Base-by-base conservation (phyloP, 805 yeast genomes). In the Candida chilensis region DNA sequence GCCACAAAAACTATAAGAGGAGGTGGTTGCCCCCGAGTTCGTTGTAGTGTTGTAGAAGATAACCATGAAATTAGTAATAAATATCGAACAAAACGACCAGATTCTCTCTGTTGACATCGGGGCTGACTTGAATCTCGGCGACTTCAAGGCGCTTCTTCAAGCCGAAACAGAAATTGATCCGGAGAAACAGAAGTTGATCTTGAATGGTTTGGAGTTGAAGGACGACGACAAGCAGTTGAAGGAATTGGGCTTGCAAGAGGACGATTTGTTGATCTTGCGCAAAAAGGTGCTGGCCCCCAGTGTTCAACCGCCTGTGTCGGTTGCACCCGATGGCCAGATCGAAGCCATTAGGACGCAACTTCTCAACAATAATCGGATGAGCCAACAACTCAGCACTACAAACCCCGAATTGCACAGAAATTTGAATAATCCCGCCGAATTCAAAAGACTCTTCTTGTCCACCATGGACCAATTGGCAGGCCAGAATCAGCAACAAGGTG, bases 131-230 rank as follows among this genome's bases (percentile, higher is more conserved):
- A 48, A 74, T 0, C 48, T 86, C 7, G 60, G 50, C 10, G 95
- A 87, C 48, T 67, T 88, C 39, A 65, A 71, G 35, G 94, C 90
- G 1, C 74, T 79, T 38, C 46, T 87, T 7, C 79, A 78, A 36
- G 74, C 79, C 2, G 95, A 85, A 44, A 67, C 86, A 6, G 66
- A 60, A 10, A 65, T 79, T 30, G 55, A 60, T 8, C 54, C 67
- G 4, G 42, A 47, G 0, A 42, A 54, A 11, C 82, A 79, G 44
- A 50, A 59, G n/a, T 41, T 85, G 28, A 47, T 59, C 15, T 60
- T 59, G 41, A 66, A 77, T 37, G 67, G 69, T 35, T 54, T 55
- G 16, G 43, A 52, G 4, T 40, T 83, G 20, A 33, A 40, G 2
- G 47, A 40, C 2, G 54, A 49, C 5, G 29, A 47, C 3, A 49